Conservation (phyloP, 768 basidiomycete species). For the Leccinum boreale region DNA sequence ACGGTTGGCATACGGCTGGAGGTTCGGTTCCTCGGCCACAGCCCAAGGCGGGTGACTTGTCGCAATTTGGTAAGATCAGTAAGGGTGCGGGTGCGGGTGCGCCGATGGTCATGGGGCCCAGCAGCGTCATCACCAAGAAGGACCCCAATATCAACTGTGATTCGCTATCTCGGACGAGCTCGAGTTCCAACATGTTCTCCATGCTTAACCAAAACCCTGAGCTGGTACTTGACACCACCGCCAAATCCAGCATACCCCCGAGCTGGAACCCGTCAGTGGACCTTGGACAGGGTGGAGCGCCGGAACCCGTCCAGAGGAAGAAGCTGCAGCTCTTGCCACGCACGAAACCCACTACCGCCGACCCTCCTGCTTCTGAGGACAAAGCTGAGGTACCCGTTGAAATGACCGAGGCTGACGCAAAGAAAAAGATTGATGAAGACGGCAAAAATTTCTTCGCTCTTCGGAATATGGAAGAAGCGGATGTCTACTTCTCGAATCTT, state of each 20-base stretch:
- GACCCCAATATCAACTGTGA: conserved; percentile 54
- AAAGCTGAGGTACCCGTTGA: conserved; percentile 46
- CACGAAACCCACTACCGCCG: background rate
- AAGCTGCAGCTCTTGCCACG: background rate
- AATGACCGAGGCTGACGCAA: conserved; percentile 39
- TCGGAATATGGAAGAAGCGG: conserved; percentile 61
- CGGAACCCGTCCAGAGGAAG: conserved; percentile 35
- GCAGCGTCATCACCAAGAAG: conserved; percentile 81
- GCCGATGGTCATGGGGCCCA: conserved; percentile 78
- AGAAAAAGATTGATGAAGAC: conserved; percentile 34
- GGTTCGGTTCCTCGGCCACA: conserved; percentile 50
- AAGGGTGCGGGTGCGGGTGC: conserved; percentile 58
- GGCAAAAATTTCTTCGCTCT: conserved; percentile 83
- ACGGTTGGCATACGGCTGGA: conserved; percentile 85
- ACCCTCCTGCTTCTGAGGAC: conserved; percentile 44
- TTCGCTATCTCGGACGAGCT: conserved; percentile 72
- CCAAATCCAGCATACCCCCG: conserved; percentile 50
- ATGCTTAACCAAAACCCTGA: conserved; percentile 70
- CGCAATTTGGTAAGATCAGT: conserved; percentile 85
- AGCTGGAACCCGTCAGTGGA: conserved; percentile 53
- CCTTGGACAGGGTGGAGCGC: conserved; percentile 40
- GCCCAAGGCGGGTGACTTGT: conserved; percentile 81
- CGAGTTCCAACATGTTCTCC: conserved; percentile 83
- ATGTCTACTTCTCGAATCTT: conserved; percentile 77
- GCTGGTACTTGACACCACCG: conserved; percentile 47